phyloP scores from a whole-genome alignment of 345 rosid genomes.

The Euphorbia lathyris region DNA sequence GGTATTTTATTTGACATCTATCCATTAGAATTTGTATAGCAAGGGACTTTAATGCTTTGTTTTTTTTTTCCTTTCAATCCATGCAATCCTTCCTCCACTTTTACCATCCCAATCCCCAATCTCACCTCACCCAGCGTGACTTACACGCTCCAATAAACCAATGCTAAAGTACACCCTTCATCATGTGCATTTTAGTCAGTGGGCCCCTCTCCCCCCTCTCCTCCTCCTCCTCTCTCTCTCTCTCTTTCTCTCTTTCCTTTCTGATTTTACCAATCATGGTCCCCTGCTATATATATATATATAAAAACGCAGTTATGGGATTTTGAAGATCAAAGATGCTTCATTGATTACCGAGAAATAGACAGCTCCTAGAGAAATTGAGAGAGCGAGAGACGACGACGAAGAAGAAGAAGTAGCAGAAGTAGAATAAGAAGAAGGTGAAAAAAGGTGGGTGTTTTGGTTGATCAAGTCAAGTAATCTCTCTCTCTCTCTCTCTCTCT shows the following conservation, averaged over 20 bases:
- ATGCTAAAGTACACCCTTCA: not conserved
- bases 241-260: no score
- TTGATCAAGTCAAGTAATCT: conserved; percentile 12
- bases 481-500: not conserved
- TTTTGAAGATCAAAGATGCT: not conserved
- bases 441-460: not conserved
- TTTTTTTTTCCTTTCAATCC: no score
- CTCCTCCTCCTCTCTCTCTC: not conserved
- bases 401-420: not conserved
- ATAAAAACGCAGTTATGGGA: not conserved
- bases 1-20: no score
- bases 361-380: no score
- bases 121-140: not conserved
- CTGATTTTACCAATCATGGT: conserved; percentile 5
- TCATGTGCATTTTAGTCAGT: conserved; percentile 5
- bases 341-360: not conserved
- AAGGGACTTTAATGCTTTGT: no score
- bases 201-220: not conserved
- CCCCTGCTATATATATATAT: not conserved
- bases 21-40: no score
- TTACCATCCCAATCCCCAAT: not conserved
- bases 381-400: not conserved
- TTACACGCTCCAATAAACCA: not conserved
- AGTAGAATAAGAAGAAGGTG: not conserved
- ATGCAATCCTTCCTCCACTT: not conserved